Base-by-base conservation (phyloP, 129 eudicot genomes). In the Arctium lappa region DNA sequence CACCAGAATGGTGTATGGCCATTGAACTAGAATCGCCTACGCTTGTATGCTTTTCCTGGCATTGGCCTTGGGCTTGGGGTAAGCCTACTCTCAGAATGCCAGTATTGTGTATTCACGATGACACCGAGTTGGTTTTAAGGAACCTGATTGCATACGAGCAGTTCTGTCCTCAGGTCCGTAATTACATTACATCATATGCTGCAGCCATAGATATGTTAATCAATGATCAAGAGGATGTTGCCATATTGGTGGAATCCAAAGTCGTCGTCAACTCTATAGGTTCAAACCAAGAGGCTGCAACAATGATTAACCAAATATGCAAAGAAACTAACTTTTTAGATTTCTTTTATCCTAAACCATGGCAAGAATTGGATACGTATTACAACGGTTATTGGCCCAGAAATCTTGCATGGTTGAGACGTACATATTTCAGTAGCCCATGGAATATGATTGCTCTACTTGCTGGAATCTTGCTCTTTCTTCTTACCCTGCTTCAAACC, bases 171-270 rank as follows among this genome's bases (percentile, higher is more conserved):
- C 22, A 30, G 7, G 36, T 76, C 5, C 69, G 33, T 12, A 44
- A 12, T 0, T 50, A 76, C 80, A 22, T 76, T 2, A 50, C 80
- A 34, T 48, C 80, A 11, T 76, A 76, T 46, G 80, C 80, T 5
- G 1, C 18, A 15, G 69, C 63, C 69, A 76, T 76, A 18, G 36
- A 76, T 36, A 50, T 36, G 29, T 3, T 76, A 63, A 76, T 76
- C 3, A 30, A 50, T 8, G n/a, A 12, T 76, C 30, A 29, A 46
- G 69, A 44, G 9, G 80, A 76, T 37, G 80, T 76, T 22, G 40
- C 33, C 7, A 10, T 11, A 66, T 66, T 76, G 60, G 68, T 16
- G 3, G 36, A 31, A 7, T 33, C 68, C 33, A 30, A 30, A 46
- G 80, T 76, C 2, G 38, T 76, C 9, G 15, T 27, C 6, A 48